Evolutionary conservation across 148 eudicot genomes (phyloP).

Genomic region (Amaranthus hypochondriacus): DNA sequence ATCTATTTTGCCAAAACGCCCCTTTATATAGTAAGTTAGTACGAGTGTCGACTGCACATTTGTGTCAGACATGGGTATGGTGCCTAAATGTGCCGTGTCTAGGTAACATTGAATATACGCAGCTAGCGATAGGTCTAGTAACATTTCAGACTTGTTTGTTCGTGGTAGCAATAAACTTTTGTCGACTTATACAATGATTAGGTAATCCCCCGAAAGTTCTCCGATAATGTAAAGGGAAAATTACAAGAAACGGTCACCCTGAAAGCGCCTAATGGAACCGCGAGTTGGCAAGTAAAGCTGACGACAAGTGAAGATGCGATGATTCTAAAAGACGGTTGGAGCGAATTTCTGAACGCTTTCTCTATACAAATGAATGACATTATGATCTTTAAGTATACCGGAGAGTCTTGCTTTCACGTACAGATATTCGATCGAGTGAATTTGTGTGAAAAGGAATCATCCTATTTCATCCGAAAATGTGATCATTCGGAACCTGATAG

Average conservation of each 20-base stretch:
- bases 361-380: slow-evolving; percentile 40
- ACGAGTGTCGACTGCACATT: no score
- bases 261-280: slow-evolving; percentile 47
- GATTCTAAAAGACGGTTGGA: slow-evolving; percentile 42
- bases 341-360: slow-evolving; percentile 39
- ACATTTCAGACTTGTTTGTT: not conserved
- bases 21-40: no score
- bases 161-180: not conserved
- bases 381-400: slow-evolving; percentile 44
- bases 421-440: slow-evolving; percentile 34
- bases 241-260: slow-evolving; percentile 28
- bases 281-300: slow-evolving; percentile 42
- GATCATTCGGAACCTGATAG: slow-evolving; percentile 19
- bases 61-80: no score
- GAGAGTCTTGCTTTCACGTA: slow-evolving; percentile 41
- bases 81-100: no score
- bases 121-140: no score
- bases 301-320: slow-evolving; percentile 25
- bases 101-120: no score
- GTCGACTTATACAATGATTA: slow-evolving; percentile 14
- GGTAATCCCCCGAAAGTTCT: slow-evolving; percentile 48
- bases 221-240: slow-evolving; percentile 34
- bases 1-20: no score
- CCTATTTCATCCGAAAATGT: slow-evolving; percentile 45
- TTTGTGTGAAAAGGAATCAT: slow-evolving; percentile 49